These are phyloP conservation scores for Grosmannia serpens DNA, from an alignment of 2,329 filamentous ascomycete species.

Conservation along the genomic window DNA sequence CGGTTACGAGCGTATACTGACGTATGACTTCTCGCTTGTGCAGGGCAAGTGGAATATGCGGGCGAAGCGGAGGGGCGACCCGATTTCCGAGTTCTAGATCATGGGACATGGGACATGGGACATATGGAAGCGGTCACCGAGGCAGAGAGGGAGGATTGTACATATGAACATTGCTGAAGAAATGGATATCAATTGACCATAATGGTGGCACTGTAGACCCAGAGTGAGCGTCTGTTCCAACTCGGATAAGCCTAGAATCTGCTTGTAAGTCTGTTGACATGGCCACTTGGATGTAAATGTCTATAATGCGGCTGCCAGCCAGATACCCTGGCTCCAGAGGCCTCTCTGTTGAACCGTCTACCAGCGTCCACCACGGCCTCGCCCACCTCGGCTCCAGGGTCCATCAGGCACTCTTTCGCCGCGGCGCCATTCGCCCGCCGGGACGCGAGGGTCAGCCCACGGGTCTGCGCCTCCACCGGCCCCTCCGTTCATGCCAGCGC, in stretches of 20 bases:
- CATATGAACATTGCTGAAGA: slow-evolving; percentile 20
- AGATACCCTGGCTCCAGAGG: not conserved
- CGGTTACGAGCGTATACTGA: not conserved
- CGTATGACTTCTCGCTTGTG: too few relatives aligned
- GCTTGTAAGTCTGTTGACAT: too few relatives aligned
- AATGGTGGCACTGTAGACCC: not conserved
- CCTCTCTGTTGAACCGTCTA: not conserved
- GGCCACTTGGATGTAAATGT: not conserved
- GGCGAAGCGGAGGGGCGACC: slow-evolving; percentile 79
- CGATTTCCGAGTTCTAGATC: slow-evolving; percentile 65
- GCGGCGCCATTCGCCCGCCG: slow-evolving; percentile 54
- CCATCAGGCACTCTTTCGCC: slow-evolving; percentile 51
- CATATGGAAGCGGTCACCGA: too few relatives aligned
- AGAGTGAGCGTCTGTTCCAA: too few relatives aligned
- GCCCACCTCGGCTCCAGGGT: slow-evolving; percentile 32
- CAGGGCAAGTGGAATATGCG: slow-evolving; percentile 81
- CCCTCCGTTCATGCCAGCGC: not conserved
- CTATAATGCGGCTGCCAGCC: not conserved
- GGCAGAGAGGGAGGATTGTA: slow-evolving; percentile 21
- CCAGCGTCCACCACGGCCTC: slow-evolving; percentile 6
- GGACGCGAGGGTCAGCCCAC: slow-evolving; percentile 17
- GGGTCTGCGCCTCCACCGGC: not conserved
- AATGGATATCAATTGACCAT: not conserved
- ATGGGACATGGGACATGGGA: not conserved
- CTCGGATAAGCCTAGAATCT: too few relatives aligned